A percentile compares a stretch with the other conserved stretches of the same genome.
These are phyloP conservation scores for Prunus mongolica DNA, from an alignment of 306 rosid genomes.

Conservation along the genomic window DNA sequence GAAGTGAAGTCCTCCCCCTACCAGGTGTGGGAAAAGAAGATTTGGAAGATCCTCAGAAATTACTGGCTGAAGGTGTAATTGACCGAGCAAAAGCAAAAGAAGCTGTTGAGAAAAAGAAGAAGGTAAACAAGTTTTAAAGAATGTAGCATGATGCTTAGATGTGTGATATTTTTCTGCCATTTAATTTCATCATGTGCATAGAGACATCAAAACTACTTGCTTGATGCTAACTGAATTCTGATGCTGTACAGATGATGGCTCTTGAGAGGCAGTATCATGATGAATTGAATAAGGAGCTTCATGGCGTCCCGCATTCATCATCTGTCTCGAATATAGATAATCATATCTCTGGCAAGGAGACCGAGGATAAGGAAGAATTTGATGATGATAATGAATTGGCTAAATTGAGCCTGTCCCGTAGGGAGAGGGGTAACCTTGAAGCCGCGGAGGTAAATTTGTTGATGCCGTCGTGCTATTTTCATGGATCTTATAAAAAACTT, in stretches of 20 bases:
- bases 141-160: not conserved
- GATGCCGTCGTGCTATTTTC: not conserved
- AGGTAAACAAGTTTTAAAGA: slow-evolving; percentile 35
- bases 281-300: slow-evolving; percentile 72
- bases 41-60: slow-evolving; percentile 76
- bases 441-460: slow-evolving; percentile 58
- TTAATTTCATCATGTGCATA: not conserved
- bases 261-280: slow-evolving; percentile 68
- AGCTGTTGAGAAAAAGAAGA: slow-evolving; percentile 64
- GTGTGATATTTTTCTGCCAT: not conserved
- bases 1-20: slow-evolving; percentile 71
- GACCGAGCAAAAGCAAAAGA: slow-evolving; percentile 83
- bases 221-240: slow-evolving; percentile 19
- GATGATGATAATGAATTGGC: slow-evolving; percentile 30
- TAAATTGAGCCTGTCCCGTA: slow-evolving; percentile 45
- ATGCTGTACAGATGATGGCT: slow-evolving; percentile 56
- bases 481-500: not conserved
- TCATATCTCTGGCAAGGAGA: slow-evolving; percentile 35
- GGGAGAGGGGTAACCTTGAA: slow-evolving; percentile 49
- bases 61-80: slow-evolving; percentile 64
- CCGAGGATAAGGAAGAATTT: slow-evolving; percentile 39
- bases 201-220: not conserved
- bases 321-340: slow-evolving; percentile 29
- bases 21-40: slow-evolving; percentile 71
- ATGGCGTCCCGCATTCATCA: slow-evolving; percentile 39